Evolutionary conservation across 345 rosid genomes (phyloP), one percentile per base, ranked within the genome.

Genomic region (Trapa bicornis): DNA sequence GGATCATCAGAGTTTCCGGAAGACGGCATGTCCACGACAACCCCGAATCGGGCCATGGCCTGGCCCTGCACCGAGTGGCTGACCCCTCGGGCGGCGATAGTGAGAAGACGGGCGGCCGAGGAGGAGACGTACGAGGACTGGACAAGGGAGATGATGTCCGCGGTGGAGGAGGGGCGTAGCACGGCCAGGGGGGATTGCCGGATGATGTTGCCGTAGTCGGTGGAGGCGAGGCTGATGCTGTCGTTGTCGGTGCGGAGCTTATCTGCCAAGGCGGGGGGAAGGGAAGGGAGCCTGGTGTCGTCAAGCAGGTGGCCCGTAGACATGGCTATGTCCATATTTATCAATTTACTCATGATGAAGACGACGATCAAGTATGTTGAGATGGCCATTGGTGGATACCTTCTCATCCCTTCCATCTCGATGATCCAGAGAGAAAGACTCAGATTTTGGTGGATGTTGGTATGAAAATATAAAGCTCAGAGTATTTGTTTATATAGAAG

Each of bases 61-160:
- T 94, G 97, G 37, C 99, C 99, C 0, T 79, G 71, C 43, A 81
- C 69, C 0, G 94, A 88, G 68, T 93, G 98, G 53, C 97, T 83
- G 6, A 72, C 81, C 14, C 99, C 97, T 52, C 85, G 81, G 37
- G 97, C 97, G 0, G 99, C 91, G 47, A 94, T 75, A 29, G 69
- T 12, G 37, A 88, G 29, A 22, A 22, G 29, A 83, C 6, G 83
- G 80, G 43, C 29, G 29, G 29, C 29, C 29, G 69, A 61, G 2
- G 85, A 43, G 58, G 50, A 50, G 14, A 77, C 69, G 80, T 77
- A 72, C 0, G 88, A 73, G 52, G 76, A 72, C 39, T 78, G 76
- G 52, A 94, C 45, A 7, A 94, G 76, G 47, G 77, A 62, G 0
- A 65, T 65, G 2, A 91, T 85, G 73, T 94, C 95, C 1, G 74